phyloP scores from a whole-genome alignment of 2,329 filamentous ascomycete genomes.

The Aschersonia sp. region DNA sequence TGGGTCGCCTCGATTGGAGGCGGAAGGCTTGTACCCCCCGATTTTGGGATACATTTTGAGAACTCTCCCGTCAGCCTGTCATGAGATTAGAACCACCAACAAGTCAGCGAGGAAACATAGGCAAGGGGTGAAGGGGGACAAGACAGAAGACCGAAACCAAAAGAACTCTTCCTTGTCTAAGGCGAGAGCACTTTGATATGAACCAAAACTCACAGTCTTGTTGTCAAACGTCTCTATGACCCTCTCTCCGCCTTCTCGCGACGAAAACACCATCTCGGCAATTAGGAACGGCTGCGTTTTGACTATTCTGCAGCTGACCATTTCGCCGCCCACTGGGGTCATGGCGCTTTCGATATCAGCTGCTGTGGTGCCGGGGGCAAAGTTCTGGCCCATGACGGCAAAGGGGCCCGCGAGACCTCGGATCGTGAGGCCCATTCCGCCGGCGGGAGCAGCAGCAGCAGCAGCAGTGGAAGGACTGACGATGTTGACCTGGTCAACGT shows the following conservation, averaged over 20 bases:
- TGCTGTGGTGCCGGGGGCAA: conserved; percentile 66
- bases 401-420: conserved; percentile 60
- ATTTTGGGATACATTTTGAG: conserved; percentile 60
- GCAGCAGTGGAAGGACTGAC: conserved; percentile 3
- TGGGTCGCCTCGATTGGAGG: conserved; percentile 12
- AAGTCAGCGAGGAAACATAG: no score
- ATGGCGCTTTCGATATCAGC: conserved; percentile 74
- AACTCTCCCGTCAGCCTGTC: conserved; percentile 56
- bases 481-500: conserved; percentile 24
- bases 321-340: conserved; percentile 56
- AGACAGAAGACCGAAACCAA: not conserved
- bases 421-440: conserved; percentile 46
- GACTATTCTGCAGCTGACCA: conserved; percentile 52
- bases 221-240: conserved; percentile 67
- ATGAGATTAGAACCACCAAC: no score
- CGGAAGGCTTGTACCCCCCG: conserved; percentile 21
- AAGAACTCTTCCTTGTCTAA: no score
- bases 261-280: conserved; percentile 62
- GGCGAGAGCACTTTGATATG: no score
- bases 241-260: conserved; percentile 56
- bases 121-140: not conserved
- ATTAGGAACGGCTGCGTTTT: conserved; percentile 58
- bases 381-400: conserved; percentile 64
- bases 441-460: conserved; percentile 1
- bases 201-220: conserved; percentile 42